Percentiles rank a stretch among this genome's conserved stretches.
Conservation (phyloP, 2,329 filamentous ascomycete genomes). For the Hirsutella rhossiliensis region DNA sequence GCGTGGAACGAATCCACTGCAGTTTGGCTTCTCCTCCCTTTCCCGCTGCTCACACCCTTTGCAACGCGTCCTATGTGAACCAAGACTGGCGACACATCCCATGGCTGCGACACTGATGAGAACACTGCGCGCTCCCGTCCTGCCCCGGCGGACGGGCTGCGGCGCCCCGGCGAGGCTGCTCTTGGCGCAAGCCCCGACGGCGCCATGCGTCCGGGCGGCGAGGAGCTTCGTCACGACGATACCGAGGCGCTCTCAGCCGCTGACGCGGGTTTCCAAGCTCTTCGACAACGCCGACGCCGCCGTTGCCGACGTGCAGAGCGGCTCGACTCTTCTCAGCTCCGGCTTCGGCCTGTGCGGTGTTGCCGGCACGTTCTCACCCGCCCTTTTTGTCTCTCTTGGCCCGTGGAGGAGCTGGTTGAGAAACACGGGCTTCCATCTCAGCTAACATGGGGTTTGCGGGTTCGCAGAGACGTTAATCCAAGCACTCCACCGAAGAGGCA, state of each 20-base stretch:
- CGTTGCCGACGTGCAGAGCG: constrained; percentile 57
- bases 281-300: constrained; percentile 51
- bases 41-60: neutral
- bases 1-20: too few species aligned
- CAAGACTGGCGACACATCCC: neutral
- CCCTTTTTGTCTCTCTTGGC: neutral
- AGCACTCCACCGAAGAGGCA: constrained; percentile 48
- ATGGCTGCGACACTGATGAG: constrained; percentile 1
- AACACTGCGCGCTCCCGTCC: neutral
- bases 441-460: neutral
- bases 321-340: constrained; percentile 60
- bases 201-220: neutral
- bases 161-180: constrained; percentile 1
- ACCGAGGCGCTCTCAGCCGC: constrained; percentile 2
- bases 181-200: neutral
- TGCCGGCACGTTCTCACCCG: constrained; percentile 34
- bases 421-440: neutral
- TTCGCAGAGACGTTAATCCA: constrained; percentile 56
- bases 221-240: constrained; percentile 4
- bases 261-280: constrained; percentile 31
- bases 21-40: neutral
- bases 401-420: neutral
- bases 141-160: neutral
- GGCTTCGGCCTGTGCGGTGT: constrained; percentile 78
- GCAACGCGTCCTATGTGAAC: neutral